A percentile compares a stretch with the other conserved stretches of the same genome.
Conservation (phyloP, 352 stramenopile species). For the Thalassiosira livingstoniorum region DNA sequence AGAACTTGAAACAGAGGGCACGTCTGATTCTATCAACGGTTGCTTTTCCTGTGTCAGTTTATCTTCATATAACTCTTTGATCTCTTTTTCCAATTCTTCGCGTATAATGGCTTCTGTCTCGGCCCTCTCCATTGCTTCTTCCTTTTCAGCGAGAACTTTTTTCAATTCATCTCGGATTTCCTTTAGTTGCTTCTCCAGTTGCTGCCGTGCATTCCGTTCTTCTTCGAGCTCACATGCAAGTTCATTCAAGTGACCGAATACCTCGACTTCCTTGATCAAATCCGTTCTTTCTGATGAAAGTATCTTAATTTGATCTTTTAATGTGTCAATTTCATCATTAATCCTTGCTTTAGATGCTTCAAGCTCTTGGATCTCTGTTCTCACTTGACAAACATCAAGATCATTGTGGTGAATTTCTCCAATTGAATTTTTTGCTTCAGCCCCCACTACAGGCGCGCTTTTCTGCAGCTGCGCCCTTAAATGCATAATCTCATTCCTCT, state of each 20-base stretch:
- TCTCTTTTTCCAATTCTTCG: slow-evolving; percentile 26
- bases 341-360: slow-evolving; percentile 15
- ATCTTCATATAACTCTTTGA: slow-evolving; percentile 21
- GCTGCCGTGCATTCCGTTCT: not conserved
- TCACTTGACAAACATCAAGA: not conserved
- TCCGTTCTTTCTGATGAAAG: slow-evolving; percentile 25
- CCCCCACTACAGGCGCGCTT: too few relatives aligned
- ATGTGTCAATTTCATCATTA: slow-evolving; percentile 15
- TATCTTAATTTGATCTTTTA: slow-evolving; percentile 20
- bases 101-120: slow-evolving; percentile 16
- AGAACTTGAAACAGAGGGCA: not conserved
- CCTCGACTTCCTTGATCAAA: slow-evolving; percentile 44
- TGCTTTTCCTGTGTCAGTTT: slow-evolving; percentile 19
- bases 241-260: slow-evolving; percentile 32
- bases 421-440: too few relatives aligned
- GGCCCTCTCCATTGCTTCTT: not conserved
- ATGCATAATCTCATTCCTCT: slow-evolving; percentile 10
- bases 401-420: too few relatives aligned
- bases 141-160: not conserved
- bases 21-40: not conserved
- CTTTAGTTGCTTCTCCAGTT: slow-evolving; percentile 2
- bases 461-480: not conserved
- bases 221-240: slow-evolving; percentile 23
- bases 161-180: slow-evolving; percentile 8
- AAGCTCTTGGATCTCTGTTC: slow-evolving; percentile 1